Evolutionary conservation across 345 rosid species (phyloP), one percentile per base, ranked within the genome.

Genomic region (Dipteronia sinensis): DNA sequence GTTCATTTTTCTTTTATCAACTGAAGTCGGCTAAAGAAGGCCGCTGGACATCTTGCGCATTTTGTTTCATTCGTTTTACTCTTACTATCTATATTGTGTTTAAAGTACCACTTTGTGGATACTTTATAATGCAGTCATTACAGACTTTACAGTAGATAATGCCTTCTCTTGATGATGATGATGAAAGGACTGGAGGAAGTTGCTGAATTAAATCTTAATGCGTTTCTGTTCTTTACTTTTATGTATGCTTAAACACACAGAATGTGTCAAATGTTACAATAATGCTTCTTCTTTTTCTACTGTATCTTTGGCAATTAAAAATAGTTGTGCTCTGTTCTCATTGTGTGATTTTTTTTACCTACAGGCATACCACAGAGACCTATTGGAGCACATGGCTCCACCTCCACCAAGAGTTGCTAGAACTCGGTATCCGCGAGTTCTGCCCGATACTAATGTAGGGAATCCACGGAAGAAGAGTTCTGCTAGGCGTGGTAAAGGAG

Each of bases 311-410:
- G 53, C 2, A 20, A 12, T 11, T 53, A 61, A 29, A 44, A 56
- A 10, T 19, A 15, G 53, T 20, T 56, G 61, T 65, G 11, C 6
- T 49, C 10, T 34, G 13, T 73, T 15, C 76, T 73, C 19, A 13
- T 13, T 16, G 4, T 31, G 38, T 59, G 7, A 8, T 71, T 38
- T 76, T 38, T 76, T 71, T 53, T 72, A 17, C 12, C 63, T 16
- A 67, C 86, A 92, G 98, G 89, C 83, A 56, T 91, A 94, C 84
- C 98, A 94, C 72, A 85, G 91, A 86, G 98, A 90, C 74, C 20
- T 94, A 62, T 74, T 94, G 83, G 91, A 89, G 88, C 92, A 82
- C 53, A 90, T 87, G 94, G 83, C 86, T n/a, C 90, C 92, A 61
- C 88, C 85, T 17, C 90, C 92, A 64, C 88, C 85, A 19, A 73